These are phyloP conservation scores for Aspergillus mulundensis DNA, from an alignment of 495 filamentous ascomycete species.

Conservation along the genomic window DNA sequence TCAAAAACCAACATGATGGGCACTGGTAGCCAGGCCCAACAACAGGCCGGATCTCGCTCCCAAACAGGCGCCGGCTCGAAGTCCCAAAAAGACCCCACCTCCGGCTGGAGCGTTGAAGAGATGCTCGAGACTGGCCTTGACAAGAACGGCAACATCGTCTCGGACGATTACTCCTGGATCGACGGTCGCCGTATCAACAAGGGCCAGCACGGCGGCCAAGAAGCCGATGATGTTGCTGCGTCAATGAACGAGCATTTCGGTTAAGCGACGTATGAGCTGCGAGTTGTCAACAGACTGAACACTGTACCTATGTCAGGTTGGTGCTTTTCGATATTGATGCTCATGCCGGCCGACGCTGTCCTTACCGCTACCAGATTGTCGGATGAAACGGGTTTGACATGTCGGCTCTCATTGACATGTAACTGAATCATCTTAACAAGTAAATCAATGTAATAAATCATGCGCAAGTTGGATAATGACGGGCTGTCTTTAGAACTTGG, in stretches of 20 bases:
- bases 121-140: conserved; percentile 26
- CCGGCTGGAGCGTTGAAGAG: conserved; percentile 27
- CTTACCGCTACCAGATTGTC: not conserved
- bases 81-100: conserved; percentile 9
- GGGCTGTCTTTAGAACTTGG: not conserved
- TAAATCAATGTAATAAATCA: not conserved
- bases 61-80: not conserved
- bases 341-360: not conserved
- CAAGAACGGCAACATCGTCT: conserved; percentile 30
- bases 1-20: conserved; percentile 5
- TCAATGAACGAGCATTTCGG: conserved; percentile 33
- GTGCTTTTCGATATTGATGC: not conserved
- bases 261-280: conserved; percentile 7
- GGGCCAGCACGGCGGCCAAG: conserved; percentile 7
- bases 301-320: not conserved
- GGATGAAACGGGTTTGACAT: not conserved
- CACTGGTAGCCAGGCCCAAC: not conserved
- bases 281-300: not conserved
- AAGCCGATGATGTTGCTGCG: conserved; percentile 25
- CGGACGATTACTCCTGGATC: conserved; percentile 26
- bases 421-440: not conserved
- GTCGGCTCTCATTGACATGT: not conserved
- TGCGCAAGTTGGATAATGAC: not conserved
- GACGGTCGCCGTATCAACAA: conserved; percentile 21
- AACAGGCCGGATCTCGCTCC: not conserved